A percentile compares a stretch with the other conserved stretches of the same genome.
Conservation (phyloP, 768 basidiomycete genomes). For the Neoboletus subvelutipes region DNA sequence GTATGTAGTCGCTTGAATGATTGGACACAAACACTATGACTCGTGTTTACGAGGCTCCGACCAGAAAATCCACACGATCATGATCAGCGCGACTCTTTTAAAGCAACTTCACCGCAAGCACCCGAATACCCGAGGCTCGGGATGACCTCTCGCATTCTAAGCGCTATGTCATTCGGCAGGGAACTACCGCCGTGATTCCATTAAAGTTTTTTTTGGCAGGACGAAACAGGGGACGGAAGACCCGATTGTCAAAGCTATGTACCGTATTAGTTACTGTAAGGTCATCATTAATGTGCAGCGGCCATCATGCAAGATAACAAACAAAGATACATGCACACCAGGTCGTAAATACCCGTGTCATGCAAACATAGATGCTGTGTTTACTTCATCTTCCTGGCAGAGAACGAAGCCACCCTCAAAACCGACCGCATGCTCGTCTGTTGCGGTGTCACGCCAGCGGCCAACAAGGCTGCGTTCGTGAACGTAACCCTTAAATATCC, state of each 20-base stretch:
- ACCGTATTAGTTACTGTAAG: conserved; percentile 12
- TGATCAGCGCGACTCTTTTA: conserved; percentile 12
- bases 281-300: conserved; percentile 14
- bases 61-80: conserved; percentile 6
- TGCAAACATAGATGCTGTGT: conserved; percentile 12
- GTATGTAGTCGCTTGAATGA: conserved; percentile 8
- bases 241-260: neutral
- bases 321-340: conserved; percentile 9
- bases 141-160: conserved; percentile 10
- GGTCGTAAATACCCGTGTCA: conserved; percentile 22
- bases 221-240: neutral
- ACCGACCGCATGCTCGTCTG: conserved; percentile 39
- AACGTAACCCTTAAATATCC: conserved; percentile 54
- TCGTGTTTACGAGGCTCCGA: neutral
- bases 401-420: conserved; percentile 51
- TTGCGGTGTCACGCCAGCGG: conserved; percentile 53
- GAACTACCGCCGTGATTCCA: neutral
- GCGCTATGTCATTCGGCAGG: conserved; percentile 11
- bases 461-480: conserved; percentile 51
- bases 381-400: conserved; percentile 32
- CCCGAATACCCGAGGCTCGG: conserved; percentile 11
- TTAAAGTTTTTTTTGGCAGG: neutral
- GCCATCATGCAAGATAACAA: conserved; percentile 15
- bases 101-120: neutral
- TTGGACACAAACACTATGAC: neutral